phyloP scores from a whole-genome alignment of 345 rosid genomes.

The Leavenworthia alabamica region DNA sequence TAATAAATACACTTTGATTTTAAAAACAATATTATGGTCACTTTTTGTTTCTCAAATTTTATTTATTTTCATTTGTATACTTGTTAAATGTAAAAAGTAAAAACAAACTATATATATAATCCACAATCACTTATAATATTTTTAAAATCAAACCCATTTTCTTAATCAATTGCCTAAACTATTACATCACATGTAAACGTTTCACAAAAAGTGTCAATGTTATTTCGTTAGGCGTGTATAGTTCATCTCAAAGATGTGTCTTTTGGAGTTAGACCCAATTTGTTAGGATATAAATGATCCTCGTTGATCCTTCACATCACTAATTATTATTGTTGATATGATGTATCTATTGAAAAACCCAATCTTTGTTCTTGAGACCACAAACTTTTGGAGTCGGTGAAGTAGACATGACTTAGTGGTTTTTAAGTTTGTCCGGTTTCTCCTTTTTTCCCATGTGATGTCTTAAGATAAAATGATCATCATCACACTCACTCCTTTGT shows the following conservation, averaged over 20 bases:
- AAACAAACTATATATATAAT: not conserved
- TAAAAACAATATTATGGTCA: not conserved
- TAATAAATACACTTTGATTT: not conserved
- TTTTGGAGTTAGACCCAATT: not conserved
- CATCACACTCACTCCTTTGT: constrained; percentile 12
- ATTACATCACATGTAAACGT: constrained; percentile 1
- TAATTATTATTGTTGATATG: not conserved
- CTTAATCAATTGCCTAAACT: not conserved
- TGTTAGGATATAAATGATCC: constrained; percentile 1
- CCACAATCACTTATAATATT: not conserved
- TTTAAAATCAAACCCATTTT: not conserved
- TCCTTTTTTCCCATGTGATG: constrained; percentile 26
- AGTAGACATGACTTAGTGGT: constrained; percentile 31
- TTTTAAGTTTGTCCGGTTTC: constrained; percentile 28
- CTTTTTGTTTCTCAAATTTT: not conserved
- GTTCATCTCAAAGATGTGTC: not conserved
- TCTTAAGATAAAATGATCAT: constrained; percentile 24
- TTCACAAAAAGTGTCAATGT: not conserved
- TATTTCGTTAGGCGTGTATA: not conserved
- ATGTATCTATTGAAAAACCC: constrained; percentile 3
- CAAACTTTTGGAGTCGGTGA: constrained; percentile 24
- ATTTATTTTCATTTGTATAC: not conserved
- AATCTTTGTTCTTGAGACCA: constrained; percentile 24
- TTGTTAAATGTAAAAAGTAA: not conserved
- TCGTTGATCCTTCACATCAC: constrained; percentile 10